Evolutionary conservation across 1,139 yeast species (phyloP), one percentile per base, ranked within the genome.

Genomic region (Nakaseomyces nivariensis): DNA sequence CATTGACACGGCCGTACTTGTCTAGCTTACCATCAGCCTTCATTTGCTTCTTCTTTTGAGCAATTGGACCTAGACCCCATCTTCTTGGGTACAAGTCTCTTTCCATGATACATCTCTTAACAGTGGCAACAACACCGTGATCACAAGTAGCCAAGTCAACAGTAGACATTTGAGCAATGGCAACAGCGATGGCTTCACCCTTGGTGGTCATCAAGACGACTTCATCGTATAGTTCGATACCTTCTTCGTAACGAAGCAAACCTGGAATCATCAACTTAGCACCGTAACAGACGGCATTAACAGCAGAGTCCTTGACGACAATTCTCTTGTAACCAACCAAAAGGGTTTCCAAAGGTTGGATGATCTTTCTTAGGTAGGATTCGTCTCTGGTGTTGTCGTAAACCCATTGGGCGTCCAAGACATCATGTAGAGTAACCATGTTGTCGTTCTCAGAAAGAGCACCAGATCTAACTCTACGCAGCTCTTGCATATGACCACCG

Each of bases 401-500:
- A 57, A 86, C 82, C 86, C 96, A 92, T 74, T 92, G 98, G 50
- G 98, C 98, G 70, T 92, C 98, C 70, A 92, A 76, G 49, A 92
- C 94, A 72, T 92, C 98, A 72, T 92, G 98, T 66, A 92, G 78
- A 57, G 98, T 90, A 54, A 92, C 97, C 76, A 92, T 75, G 70
- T 85, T 85, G 67, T 92, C 97, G 63, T 76, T 78, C 74, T 92
- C 98, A 65, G 83, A 77, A 67, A 92, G 70, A 54, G 97, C 97
- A 67, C 98, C 98, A 43, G 96, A 87, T 74, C 98, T 85, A 56
- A 92, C 98, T 78, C 98, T 90, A 75, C 98, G 89, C 64, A 92
- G 83, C 74, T 92, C 98, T 78, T 92, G 98, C 98, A 92, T 92
- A 74, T 92, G 98, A 61, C 97, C 98, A 70, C 98, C 98, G 62